Percentiles rank a stretch among this genome's conserved stretches.
Evolutionary conservation across 2,329 filamentous ascomycete genomes (phyloP).

Genomic region (Fusarium sp.): DNA sequence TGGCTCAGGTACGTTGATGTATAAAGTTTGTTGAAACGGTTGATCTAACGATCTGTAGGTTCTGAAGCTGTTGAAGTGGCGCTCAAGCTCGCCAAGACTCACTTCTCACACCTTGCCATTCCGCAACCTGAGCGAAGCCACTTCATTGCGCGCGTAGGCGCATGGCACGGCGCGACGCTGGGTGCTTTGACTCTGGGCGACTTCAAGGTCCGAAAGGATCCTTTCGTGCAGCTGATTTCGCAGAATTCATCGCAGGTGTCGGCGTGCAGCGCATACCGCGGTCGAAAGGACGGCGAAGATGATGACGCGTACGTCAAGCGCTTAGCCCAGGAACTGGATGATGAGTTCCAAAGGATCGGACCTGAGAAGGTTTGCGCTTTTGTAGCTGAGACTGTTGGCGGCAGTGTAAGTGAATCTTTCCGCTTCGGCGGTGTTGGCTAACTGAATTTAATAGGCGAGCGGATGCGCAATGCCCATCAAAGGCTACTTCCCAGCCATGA

Average conservation of each 20-base stretch:
- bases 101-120: constrained; percentile 31
- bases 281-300: background rate
- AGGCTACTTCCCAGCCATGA: constrained; percentile 66
- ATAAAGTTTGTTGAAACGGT: rapidly evolving
- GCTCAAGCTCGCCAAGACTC: constrained; percentile 37
- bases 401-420: constrained; percentile 25
- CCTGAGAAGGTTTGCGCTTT: constrained; percentile 61
- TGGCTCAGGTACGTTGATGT: constrained; percentile 28
- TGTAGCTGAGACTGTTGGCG: constrained; percentile 60
- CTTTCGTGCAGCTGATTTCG: constrained; percentile 31
- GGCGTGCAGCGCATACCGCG: constrained; percentile 20
- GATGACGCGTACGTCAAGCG: constrained; percentile 54
- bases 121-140: constrained; percentile 30
- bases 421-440: no score
- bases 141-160: constrained; percentile 32
- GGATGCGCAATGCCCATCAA: constrained; percentile 36
- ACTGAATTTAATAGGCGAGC: constrained; percentile 12
- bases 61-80: constrained; percentile 40
- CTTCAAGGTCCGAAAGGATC: constrained; percentile 39
- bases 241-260: constrained; percentile 27
- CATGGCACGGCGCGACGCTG: constrained; percentile 37
- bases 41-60: background rate
- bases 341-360: constrained; percentile 58
- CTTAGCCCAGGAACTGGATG: constrained; percentile 58
- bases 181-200: constrained; percentile 34